These are phyloP conservation scores for Hysterangium stoloniferum DNA, from an alignment of 768 basidiomycete species.

Conservation along the genomic window DNA sequence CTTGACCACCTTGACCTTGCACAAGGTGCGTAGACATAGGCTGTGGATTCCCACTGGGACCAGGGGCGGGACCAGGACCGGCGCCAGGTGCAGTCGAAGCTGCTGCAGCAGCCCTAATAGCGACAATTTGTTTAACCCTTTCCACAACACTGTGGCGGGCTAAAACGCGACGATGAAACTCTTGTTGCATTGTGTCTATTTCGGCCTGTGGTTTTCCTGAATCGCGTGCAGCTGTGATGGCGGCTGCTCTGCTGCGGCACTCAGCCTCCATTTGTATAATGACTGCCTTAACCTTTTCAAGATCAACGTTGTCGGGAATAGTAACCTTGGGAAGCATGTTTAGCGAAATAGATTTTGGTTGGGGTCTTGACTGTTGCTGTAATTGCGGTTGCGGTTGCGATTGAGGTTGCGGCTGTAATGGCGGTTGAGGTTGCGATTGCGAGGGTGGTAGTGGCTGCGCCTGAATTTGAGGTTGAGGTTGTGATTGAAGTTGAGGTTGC, in stretches of 20 bases:
- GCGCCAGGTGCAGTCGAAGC: neutral
- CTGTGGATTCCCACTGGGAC: neutral
- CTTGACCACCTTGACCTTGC: conserved; percentile 1
- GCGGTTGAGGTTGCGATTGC: conserved; percentile 17
- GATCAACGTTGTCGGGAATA: conserved; percentile 16
- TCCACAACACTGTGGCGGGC: too few relatives aligned
- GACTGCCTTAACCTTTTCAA: conserved; percentile 15
- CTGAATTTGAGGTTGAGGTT: neutral
- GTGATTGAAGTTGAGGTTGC: neutral
- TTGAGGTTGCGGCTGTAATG: conserved; percentile 1
- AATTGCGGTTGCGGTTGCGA: too few relatives aligned
- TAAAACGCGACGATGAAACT: neutral
- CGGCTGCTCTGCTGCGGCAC: conserved; percentile 9
- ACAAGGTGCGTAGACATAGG: neutral
- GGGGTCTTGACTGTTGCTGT: neutral
- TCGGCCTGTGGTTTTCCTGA: conserved; percentile 10
- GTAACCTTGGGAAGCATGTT: conserved; percentile 14
- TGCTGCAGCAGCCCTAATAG: neutral
- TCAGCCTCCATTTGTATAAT: conserved; percentile 8
- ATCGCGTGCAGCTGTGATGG: neutral
- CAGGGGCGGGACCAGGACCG: neutral
- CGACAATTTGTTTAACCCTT: too few relatives aligned
- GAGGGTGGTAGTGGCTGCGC: neutral
- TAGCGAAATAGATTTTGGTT: conserved; percentile 11
- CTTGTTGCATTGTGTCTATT: neutral